Evolutionary conservation across 148 eudicot genomes (phyloP), one percentile per base, ranked within the genome.

Genomic region (Silene uniflora): DNA sequence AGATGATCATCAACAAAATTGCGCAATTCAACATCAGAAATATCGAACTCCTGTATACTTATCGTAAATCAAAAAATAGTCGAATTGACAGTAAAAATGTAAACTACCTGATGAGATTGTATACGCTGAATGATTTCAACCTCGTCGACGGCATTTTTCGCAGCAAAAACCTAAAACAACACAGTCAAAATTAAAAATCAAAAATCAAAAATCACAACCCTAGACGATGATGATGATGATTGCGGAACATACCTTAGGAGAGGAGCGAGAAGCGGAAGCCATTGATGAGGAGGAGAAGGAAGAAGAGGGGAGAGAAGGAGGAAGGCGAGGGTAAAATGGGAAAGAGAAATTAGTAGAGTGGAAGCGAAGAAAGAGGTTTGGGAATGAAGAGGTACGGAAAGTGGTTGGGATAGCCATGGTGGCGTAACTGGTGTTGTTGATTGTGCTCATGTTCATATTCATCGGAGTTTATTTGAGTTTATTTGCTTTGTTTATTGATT

Each of bases 101-200:
- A n/a, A n/a, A n/a, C n/a, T n/a, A 93, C 98, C 96, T 94, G 98
- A 73, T 94, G 97, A 82, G 91, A 76, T 83, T 89, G 93, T 73
- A 94, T 89, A 10, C 87, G 85, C 67, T 90, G 91, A 44, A 83
- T 84, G 24, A 85, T 78, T 22, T 89, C 78, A 10, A 74, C 76
- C 56, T 86, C 85, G 68, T 62, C 78, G 58, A 58, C 35, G 76
- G 72, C 84, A 77, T 81, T 86, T 66, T 25, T 86, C 73, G 90
- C 62, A 10, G 88, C 78, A 12, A 76, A 71, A 74, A 46, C 77
- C 98, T 89, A 76, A 76, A 17, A 67, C 10, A 24, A 27, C 35
- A 72, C 3, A 32, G 69, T 44, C 1, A 62, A 23, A 5, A 13
- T 18, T 7, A 0, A 59, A 72, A 60, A 4, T 4, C 22, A 52